Evolutionary conservation across 1,284 basidiomycete species (phyloP), one percentile per base, ranked within the genome.

Genomic region (Athelia sp.): DNA sequence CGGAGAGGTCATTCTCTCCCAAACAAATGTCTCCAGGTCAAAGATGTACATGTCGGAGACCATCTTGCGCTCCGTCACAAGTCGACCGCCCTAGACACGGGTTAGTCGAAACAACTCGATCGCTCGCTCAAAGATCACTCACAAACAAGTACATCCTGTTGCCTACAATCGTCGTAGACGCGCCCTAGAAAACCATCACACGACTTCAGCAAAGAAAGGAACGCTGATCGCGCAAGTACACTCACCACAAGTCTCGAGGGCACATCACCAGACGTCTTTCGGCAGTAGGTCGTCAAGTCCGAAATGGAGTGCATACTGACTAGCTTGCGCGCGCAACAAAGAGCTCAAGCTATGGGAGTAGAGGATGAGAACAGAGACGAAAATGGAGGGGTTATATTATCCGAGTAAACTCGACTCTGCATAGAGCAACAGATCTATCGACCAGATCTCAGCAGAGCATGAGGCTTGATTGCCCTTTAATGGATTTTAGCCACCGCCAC

Each of bases 1-100:
- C 47, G 70, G 75, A n/a, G 82, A 76, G 2, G 71, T 66, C 4
- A 93, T 65, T 60, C 74, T 82, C 56, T 85, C 79, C 93, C 93
- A 97, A 15, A 73, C 69, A 59, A 87, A 84, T 1, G 84, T 82
- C 53, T 82, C 74, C 55, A 96, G 71, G 70, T 95, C 87, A 62
- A 97, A 90, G 38, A 82, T 73, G 70, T 93, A 95, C 62, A 96
- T 81, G 67, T 94, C 90, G 23, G 87, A 80, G 42, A 93, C 86
- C 84, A 96, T 91, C 54, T 85, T 79, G 26, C 92, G 84, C 54
- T 90, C 88, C 4, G 88, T 80, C 49, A 95, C 92, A 47, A 93
- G 72, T 45, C 93, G 80, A 23, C 93, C 93, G 40, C 93, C 93
- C 82, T 92, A 54, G 23, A 24, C 52, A 13, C 57, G 42, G 24